These are phyloP conservation scores for Platismatia glauca DNA, from an alignment of 495 filamentous ascomycete genomes.

Conservation along the genomic window DNA sequence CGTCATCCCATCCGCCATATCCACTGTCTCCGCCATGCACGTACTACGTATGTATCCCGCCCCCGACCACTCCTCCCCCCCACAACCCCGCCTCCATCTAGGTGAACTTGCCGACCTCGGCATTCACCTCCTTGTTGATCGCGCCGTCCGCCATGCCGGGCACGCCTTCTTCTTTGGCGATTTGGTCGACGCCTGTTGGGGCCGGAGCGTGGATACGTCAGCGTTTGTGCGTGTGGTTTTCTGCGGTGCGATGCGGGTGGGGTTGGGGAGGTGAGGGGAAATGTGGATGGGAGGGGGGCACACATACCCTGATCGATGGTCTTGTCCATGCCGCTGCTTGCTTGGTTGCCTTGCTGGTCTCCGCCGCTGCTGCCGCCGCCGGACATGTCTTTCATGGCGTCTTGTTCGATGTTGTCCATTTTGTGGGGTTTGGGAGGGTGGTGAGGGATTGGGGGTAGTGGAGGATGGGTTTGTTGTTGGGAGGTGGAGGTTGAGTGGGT, in stretches of 20 bases:
- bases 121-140: slow-evolving; percentile 12
- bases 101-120: slow-evolving; percentile 11
- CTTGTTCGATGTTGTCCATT: slow-evolving; percentile 9
- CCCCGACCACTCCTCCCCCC: too few relatives aligned
- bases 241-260: too few relatives aligned
- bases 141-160: slow-evolving; percentile 1
- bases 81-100: not conserved
- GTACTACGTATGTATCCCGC: too few relatives aligned
- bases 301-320: not conserved
- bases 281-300: not conserved
- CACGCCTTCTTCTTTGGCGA: slow-evolving; percentile 2
- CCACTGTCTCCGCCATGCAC: too few relatives aligned
- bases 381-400: not conserved
- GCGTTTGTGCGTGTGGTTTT: too few relatives aligned
- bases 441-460: not conserved
- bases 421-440: not conserved
- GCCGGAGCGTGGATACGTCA: too few relatives aligned
- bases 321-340: not conserved
- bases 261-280: too few relatives aligned
- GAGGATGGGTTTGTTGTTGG: not conserved
- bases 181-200: not conserved
- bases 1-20: too few relatives aligned
- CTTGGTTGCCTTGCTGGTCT: not conserved
- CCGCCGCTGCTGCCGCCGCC: not conserved
- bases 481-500: too few relatives aligned